phyloP scores from a whole-genome alignment of 805 yeast species.

The Myxozyma geophila region DNA sequence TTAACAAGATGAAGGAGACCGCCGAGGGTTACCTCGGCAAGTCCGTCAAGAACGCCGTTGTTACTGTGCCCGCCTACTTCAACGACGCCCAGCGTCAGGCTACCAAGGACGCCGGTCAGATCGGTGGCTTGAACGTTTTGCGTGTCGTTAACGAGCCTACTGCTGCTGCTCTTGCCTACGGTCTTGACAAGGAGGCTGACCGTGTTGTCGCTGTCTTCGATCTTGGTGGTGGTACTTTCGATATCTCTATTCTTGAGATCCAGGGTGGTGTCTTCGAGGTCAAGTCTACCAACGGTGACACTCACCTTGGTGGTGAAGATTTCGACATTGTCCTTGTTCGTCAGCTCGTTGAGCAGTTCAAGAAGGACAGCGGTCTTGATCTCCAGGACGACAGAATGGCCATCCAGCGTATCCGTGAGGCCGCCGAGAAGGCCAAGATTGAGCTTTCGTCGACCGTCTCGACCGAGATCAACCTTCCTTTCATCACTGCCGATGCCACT shows the following conservation, averaged over 20 bases:
- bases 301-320: constrained; percentile 92
- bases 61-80: constrained; percentile 88
- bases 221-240: constrained; percentile 98
- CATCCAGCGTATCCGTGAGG: constrained; percentile 83
- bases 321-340: constrained; percentile 86
- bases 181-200: constrained; percentile 76
- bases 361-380: constrained; percentile 71
- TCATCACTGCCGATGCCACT: constrained; percentile 83
- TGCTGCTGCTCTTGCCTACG: constrained; percentile 94
- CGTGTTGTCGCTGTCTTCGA: constrained; percentile 94
- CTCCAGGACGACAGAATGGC: constrained; percentile 71
- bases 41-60: constrained; percentile 85
- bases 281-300: constrained; percentile 95
- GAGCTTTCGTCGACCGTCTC: constrained; percentile 75
- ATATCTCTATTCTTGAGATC: constrained; percentile 93
- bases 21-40: constrained; percentile 92
- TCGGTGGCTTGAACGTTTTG: constrained; percentile 88
- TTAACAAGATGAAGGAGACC: constrained; percentile 97
- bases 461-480: constrained; percentile 80
- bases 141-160: constrained; percentile 92
- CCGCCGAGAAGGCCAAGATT: constrained; percentile 88
- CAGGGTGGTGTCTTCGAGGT: constrained; percentile 98
- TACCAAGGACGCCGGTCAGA: constrained; percentile 95
- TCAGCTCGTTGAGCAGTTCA: constrained; percentile 77
- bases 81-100: constrained; percentile 93